A percentile compares a stretch with the other conserved stretches of the same genome.
Evolutionary conservation across 768 basidiomycete genomes (phyloP).

Genomic region (Psilocybe tampanensis): DNA sequence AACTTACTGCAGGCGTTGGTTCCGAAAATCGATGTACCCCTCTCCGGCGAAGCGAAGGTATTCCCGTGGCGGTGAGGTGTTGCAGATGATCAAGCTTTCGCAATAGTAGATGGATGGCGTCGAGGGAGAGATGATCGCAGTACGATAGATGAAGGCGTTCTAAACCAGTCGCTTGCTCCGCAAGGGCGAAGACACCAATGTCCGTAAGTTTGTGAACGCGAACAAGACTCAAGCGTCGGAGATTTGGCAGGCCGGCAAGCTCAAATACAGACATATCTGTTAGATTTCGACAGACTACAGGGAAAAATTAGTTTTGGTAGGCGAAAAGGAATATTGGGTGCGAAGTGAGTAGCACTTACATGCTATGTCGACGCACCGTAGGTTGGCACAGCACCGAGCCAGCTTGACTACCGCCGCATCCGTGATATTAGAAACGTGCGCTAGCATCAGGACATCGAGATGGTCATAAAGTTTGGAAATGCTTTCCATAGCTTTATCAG

Average conservation of each 20-base stretch:
- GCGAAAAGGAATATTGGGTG: constrained; percentile 11
- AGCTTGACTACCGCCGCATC: constrained; percentile 72
- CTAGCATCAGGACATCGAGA: constrained; percentile 79
- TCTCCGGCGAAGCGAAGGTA: constrained; percentile 68
- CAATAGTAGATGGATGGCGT: constrained; percentile 73
- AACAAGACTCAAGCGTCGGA: constrained; percentile 80
- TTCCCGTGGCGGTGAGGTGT: constrained; percentile 80
- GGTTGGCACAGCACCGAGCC: constrained; percentile 67
- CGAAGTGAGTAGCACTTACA: constrained; percentile 54
- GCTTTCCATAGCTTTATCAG: constrained; percentile 67
- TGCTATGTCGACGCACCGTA: constrained; percentile 85
- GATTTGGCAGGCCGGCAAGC: constrained; percentile 64
- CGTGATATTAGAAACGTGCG: constrained; percentile 80
- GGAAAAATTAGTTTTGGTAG: constrained; percentile 13
- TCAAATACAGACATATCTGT: constrained; percentile 88
- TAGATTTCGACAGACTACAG: constrained; percentile 73
- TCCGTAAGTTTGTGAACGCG: constrained; percentile 85
- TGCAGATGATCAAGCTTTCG: constrained; percentile 60
- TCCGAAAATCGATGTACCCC: constrained; percentile 83
- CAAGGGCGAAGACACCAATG: constrained; percentile 76
- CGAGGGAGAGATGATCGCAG: constrained; percentile 79
- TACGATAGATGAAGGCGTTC: constrained; percentile 87
- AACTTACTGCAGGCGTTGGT: constrained; percentile 59
- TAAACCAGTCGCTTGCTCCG: constrained; percentile 67
- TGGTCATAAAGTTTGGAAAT: constrained; percentile 74